Base-by-base conservation (phyloP, 441 rosid species). In the Breynia disticha region DNA sequence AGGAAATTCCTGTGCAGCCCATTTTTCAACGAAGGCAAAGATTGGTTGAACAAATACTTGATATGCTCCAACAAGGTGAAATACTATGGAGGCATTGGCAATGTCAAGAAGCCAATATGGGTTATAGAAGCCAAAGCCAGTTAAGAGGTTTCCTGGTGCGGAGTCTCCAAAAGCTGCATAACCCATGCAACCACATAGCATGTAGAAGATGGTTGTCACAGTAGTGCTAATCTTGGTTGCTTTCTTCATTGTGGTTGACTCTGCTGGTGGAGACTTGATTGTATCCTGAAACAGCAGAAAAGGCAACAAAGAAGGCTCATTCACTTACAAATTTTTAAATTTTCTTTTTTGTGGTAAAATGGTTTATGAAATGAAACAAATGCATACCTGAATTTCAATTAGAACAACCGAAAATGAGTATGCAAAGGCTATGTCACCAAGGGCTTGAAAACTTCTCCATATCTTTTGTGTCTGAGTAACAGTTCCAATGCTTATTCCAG, bases 51-150 rank as follows among this genome's bases (percentile, higher is more conserved):
- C 81, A 69, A 55, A 87, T 42, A 86, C 97, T 68, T 86, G 95
- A 75, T 87, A 90, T 16, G 95, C 96, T 48, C 95, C 93, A 1
- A 90, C 46, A 48, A 87, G 86, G 67, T 90, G 97, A 46, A 87
- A 64, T 0, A 83, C 86, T 28, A 87, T 79, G 52, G 96, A 95
- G 2, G 70, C 77, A 47, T 90, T 90, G n/a, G 96, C 97, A 46
- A 90, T 81, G 78, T 87, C 91, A 17, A 90, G 74, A 7, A 85
- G 82, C 98, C 98, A 85, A 55, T 54, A 84, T 13, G 96, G 96
- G 53, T 90, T 80, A 28, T 79, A 87, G 64, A 82, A 83, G 8
- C 91, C 96, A 16, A 83, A 83, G 18, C 96, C 95, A 7, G 93
- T 84, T 42, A 87, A 69, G 41, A 90, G 83, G 50, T 87, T 87